phyloP scores from a whole-genome alignment of 176 grass and related monocot species.

The Pontederia crassipes region DNA sequence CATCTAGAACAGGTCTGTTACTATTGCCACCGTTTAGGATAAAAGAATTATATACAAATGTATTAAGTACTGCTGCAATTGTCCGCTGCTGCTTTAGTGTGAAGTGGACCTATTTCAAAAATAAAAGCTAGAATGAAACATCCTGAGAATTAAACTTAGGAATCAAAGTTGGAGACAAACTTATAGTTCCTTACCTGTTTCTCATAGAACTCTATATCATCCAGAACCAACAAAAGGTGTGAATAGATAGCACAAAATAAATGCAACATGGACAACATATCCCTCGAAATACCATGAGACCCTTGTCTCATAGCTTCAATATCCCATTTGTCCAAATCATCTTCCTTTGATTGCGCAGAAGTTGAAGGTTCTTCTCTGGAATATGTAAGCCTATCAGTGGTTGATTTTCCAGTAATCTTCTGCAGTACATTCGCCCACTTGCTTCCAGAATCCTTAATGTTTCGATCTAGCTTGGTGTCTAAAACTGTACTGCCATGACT shows the following conservation, averaged over 20 bases:
- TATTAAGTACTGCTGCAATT: constrained; percentile 81
- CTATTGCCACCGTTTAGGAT: constrained; percentile 38
- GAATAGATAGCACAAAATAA: constrained; percentile 88
- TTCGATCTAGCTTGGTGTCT: constrained; percentile 52
- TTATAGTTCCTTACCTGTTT: constrained; percentile 49
- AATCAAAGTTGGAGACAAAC: background rate
- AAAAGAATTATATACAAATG: constrained; percentile 87
- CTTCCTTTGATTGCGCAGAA: constrained; percentile 30
- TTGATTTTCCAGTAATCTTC: constrained; percentile 72
- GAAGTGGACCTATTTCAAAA: constrained; percentile 59
- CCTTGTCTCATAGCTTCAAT: constrained; percentile 73
- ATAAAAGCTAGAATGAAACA: constrained; percentile 13
- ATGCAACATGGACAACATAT: constrained; percentile 52
- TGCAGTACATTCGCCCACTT: constrained; percentile 92
- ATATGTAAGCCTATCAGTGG: constrained; percentile 30
- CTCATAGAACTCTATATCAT: constrained; percentile 98
- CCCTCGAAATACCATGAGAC: constrained; percentile 39
- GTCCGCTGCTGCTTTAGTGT: constrained; percentile 62
- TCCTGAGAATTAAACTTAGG: background rate
- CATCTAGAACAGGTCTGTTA: constrained; percentile 47
- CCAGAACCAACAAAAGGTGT: constrained; percentile 82
- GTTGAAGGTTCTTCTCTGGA: constrained; percentile 29
- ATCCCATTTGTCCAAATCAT: constrained; percentile 60
- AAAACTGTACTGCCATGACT: constrained; percentile 35
- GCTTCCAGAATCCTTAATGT: constrained; percentile 53